Percentiles rank a stretch among this genome's conserved stretches.
These are phyloP conservation scores for Ophidiomyces ophidiicola DNA, from an alignment of 2,329 filamentous ascomycete species.

Conservation along the genomic window DNA sequence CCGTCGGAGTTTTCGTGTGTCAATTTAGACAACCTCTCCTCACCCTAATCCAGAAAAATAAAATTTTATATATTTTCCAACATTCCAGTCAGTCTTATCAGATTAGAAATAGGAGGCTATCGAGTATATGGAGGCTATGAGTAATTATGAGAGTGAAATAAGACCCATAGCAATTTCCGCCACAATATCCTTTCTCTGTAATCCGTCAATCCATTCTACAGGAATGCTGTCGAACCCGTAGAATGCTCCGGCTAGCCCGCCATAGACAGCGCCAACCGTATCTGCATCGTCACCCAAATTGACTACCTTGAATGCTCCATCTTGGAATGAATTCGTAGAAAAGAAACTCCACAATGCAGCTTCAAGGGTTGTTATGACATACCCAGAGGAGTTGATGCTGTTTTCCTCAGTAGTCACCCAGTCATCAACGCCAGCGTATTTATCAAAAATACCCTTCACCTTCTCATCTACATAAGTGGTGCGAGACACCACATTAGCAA, in stretches of 20 bases:
- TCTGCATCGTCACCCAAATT: constrained; percentile 37
- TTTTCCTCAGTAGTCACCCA: constrained; percentile 19
- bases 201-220: constrained; percentile 20
- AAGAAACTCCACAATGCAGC: constrained; percentile 35
- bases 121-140: too few species aligned
- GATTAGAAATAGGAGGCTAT: too few species aligned
- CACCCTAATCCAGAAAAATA: too few species aligned
- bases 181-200: constrained; percentile 21
- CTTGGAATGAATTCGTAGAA: constrained; percentile 26
- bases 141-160: constrained; percentile 5
- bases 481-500: constrained; percentile 19
- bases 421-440: constrained; percentile 16
- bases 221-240: constrained; percentile 30
- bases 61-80: too few species aligned
- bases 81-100: too few species aligned
- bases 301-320: constrained; percentile 31
- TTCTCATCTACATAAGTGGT: constrained; percentile 14
- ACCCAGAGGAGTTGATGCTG: constrained; percentile 29
- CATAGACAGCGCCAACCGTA: constrained; percentile 36
- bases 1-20: too few species aligned
- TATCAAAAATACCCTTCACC: constrained; percentile 17
- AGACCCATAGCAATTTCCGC: constrained; percentile 13
- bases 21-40: too few species aligned
- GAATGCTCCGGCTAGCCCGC: constrained; percentile 32
- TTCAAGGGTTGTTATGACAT: constrained; percentile 34